These are phyloP conservation scores for Pichia kudriavzevii DNA, from an alignment of 1,139 yeast genomes.

Conservation along the genomic window DNA sequence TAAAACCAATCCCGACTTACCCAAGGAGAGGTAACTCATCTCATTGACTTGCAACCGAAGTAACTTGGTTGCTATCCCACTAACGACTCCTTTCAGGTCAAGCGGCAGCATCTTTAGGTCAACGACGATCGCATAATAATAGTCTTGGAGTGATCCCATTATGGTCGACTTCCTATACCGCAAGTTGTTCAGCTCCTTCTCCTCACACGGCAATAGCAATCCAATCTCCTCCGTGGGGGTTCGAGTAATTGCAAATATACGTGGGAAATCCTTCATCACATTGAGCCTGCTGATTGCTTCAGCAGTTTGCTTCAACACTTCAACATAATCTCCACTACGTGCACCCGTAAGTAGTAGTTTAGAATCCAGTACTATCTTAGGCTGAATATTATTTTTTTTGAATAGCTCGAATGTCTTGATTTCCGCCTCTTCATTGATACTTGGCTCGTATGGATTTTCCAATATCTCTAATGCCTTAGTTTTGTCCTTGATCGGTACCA, in stretches of 20 bases:
- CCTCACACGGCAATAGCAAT: conserved; percentile 43
- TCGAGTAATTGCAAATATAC: conserved; percentile 53
- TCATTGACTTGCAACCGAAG: conserved; percentile 33
- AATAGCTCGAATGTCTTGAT: conserved; percentile 37
- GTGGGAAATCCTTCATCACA: conserved; percentile 30
- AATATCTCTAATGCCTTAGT: conserved; percentile 40
- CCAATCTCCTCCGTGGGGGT: conserved; percentile 49
- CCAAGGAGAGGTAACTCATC: conserved; percentile 59
- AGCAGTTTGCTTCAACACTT: conserved; percentile 30
- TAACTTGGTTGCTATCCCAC: conserved; percentile 53
- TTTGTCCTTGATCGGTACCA: conserved; percentile 43
- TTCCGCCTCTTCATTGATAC: conserved; percentile 16
- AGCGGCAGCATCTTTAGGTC: conserved; percentile 51
- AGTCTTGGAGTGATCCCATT: conserved; percentile 50
- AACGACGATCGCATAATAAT: conserved; percentile 49
- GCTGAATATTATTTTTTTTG: conserved; percentile 35
- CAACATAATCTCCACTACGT: conserved; percentile 40
- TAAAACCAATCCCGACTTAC: conserved; percentile 53
- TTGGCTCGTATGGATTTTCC: conserved; percentile 20
- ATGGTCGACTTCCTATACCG: conserved; percentile 41
- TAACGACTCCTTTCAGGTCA: conserved; percentile 61
- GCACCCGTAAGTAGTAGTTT: conserved; percentile 56
- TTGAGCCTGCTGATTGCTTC: conserved; percentile 32
- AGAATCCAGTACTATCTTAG: conserved; percentile 35
- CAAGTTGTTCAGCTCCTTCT: conserved; percentile 30